Base-by-base conservation (phyloP, 345 rosid species). In the Geranium rotundifolium region DNA sequence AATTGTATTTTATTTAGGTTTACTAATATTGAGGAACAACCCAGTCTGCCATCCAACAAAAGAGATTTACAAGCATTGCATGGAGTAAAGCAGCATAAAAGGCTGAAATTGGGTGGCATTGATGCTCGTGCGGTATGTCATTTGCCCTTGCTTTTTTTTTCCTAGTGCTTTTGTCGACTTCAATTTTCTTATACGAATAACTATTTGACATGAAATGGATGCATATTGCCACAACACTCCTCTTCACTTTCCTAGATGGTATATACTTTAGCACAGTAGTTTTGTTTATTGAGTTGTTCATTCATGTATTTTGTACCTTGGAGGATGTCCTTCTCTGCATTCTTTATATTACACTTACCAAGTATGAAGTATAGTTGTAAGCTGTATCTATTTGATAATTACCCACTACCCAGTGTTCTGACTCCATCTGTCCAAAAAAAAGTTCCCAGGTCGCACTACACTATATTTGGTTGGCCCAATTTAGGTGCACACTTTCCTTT, bases 31-130 rank as follows among this genome's bases (percentile, higher is more conserved):
- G 92, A 87, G 72, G 88, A 80, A 30, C 60, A 75, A 54, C 52
- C 72, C 9, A 73, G 29, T 30, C 30, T 62, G 16, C 65, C 59
- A 65, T 62, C 67, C 66, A 83, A 77, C 69, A 91, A 85, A 79
- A 85, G 96, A 71, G 87, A 75, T 61, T 62, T 76, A 39, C 77
- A 71, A 66, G 66, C 71, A 31, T 67, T 58, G 20, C 72, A 86
- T 67, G 66, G 76, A 71, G 65, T 37, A 60, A 84, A 82, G 68
- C 81, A 72, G 64, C 65, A 71, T 58, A 91, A 87, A 75, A 84
- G 79, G 69, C 63, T 77, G 67, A 91, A 87, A 82, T 67, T 70
- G 50, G 75, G 67, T 56, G 73, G 56, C 29, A 67, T 34, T 67
- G 80, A 80, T 64, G 72, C 67, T 63, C 69, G 70, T 59, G 67